Base-by-base conservation (phyloP, 441 rosid genomes). In the Euphorbia corollata region DNA sequence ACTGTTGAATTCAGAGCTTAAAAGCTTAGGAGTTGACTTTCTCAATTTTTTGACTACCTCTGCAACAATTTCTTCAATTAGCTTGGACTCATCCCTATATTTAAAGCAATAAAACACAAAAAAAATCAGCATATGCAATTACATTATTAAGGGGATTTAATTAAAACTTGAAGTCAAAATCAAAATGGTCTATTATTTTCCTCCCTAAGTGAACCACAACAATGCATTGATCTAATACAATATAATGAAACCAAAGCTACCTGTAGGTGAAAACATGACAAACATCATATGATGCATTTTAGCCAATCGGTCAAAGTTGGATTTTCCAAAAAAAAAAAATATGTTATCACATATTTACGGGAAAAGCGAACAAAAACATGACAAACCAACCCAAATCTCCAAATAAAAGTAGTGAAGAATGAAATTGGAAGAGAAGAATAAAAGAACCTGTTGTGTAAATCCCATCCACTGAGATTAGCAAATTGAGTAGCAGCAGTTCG, bases 391-490 rank as follows among this genome's bases (percentile, higher is more conserved):
- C n/a, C n/a, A n/a, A n/a, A n/a, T n/a, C n/a, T n/a, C n/a, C n/a
- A n/a, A n/a, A n/a, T n/a, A n/a, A n/a, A n/a, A n/a, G n/a, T n/a
- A n/a, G n/a, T n/a, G n/a, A n/a, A n/a, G n/a, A n/a, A n/a, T n/a
- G n/a, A n/a, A n/a, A n/a, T n/a, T n/a, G n/a, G n/a, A n/a, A n/a
- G n/a, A n/a, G n/a, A n/a, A n/a, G n/a, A n/a, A n/a, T n/a, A n/a
- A n/a, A n/a, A n/a, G n/a, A n/a, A 65, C 74, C 54, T 71, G 34
- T 59, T 30, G 3, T 38, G 22, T 18, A 22, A 30, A 61, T 73
- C 77, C 83, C 80, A 77, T 2, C 83, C 87, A 2, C 75, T 70
- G 43, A 79, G 73, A 38, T 63, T 54, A 7, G 82, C 83, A 0
- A 79, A 69, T 36, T 36, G 4, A 36, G 41, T 36, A 36, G 41